Conservation (phyloP, 2,329 filamentous ascomycete species). For the Calonectria naviculata region DNA sequence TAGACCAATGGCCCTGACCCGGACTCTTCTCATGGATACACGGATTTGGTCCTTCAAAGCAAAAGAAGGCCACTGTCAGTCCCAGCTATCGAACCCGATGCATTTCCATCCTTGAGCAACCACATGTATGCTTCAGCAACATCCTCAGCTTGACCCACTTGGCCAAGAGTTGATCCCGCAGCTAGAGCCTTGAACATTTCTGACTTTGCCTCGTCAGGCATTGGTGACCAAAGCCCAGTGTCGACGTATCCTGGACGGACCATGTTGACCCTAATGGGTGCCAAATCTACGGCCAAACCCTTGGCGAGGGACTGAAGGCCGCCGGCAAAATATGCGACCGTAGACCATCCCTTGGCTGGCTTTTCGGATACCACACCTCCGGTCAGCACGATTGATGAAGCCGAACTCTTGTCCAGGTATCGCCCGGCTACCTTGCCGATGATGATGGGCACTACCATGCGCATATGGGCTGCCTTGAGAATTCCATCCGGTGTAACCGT, state of each 20-base stretch:
- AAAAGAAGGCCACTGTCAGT: neutral
- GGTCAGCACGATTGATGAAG: slow-evolving; percentile 32
- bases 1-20: neutral
- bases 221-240: slow-evolving; percentile 7
- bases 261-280: slow-evolving; percentile 31
- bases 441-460: slow-evolving; percentile 31
- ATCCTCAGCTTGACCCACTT: slow-evolving; percentile 11
- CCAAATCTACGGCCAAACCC: slow-evolving; percentile 32
- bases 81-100: neutral
- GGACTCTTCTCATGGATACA: neutral
- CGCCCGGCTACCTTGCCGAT: slow-evolving; percentile 32
- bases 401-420: slow-evolving; percentile 22
- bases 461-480: slow-evolving; percentile 29
- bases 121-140: slow-evolving; percentile 6
- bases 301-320: slow-evolving; percentile 29
- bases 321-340: slow-evolving; percentile 28
- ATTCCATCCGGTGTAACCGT: slow-evolving; percentile 24
- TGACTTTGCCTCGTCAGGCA: neutral
- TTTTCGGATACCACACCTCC: slow-evolving; percentile 28
- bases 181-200: neutral
- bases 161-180: slow-evolving; percentile 15
- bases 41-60: neutral
- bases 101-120: neutral
- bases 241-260: slow-evolving; percentile 30
- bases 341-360: slow-evolving; percentile 26